Evolutionary conservation across 768 basidiomycete species (phyloP).

Genomic region (Mycena capillaripes): DNA sequence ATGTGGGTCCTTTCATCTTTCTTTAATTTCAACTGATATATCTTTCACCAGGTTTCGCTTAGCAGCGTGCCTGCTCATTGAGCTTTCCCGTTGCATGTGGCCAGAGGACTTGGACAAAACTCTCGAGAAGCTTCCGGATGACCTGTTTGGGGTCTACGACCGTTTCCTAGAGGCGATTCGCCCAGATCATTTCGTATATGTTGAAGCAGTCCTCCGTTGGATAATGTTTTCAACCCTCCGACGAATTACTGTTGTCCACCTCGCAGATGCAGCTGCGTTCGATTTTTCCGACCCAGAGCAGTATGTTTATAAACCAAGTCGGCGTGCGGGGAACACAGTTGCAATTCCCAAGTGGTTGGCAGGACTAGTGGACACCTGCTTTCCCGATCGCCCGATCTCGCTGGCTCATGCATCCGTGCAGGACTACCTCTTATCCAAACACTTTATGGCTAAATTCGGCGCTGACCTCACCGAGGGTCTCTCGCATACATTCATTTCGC

Average conservation of each 20-base stretch:
- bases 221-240: not conserved
- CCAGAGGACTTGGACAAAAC: not conserved
- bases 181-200: not conserved
- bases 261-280: too few relatives aligned
- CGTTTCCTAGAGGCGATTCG: not conserved
- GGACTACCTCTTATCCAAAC: not conserved
- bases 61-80: too few relatives aligned
- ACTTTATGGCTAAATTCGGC: not conserved
- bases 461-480: not conserved
- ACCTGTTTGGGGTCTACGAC: not conserved
- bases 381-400: not conserved
- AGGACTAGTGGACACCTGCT: not conserved
- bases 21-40: too few relatives aligned
- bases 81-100: not conserved
- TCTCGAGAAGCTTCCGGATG: not conserved
- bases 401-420: not conserved
- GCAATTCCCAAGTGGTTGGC: not conserved
- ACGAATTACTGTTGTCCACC: too few relatives aligned
- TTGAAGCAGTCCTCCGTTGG: not conserved
- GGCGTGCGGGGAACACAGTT: not conserved
- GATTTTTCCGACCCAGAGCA: too few relatives aligned
- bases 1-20: not conserved
- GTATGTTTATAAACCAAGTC: not conserved
- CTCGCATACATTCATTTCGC: not conserved
- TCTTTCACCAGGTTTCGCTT: not conserved